Evolutionary conservation across 192 early-diverging fungal genomes (phyloP).

Genomic region (Pilaira anomala): DNA sequence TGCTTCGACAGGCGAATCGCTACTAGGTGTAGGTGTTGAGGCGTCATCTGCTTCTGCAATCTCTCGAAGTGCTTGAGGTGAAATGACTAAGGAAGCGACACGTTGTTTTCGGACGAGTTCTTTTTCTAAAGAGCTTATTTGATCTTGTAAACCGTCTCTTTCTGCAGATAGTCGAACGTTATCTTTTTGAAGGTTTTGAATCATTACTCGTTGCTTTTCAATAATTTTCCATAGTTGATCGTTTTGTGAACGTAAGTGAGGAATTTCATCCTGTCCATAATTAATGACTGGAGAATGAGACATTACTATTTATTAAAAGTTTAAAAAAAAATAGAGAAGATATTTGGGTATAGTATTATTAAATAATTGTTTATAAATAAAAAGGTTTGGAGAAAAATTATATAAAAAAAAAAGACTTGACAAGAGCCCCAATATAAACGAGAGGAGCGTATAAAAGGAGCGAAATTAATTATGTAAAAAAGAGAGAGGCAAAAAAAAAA

Average conservation of each 20-base stretch:
- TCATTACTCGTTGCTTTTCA: constrained; percentile 84
- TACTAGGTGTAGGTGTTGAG: not conserved
- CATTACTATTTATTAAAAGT: too few species aligned
- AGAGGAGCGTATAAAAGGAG: too few species aligned
- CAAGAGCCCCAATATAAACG: too few species aligned
- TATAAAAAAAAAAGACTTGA: too few species aligned
- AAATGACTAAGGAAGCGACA: constrained; percentile 12
- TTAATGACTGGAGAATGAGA: not conserved
- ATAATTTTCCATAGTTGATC: constrained; percentile 89
- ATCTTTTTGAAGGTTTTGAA: constrained; percentile 80
- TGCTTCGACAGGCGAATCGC: constrained; percentile 1
- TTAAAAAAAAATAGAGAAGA: too few species aligned
- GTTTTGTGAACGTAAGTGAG: constrained; percentile 54
- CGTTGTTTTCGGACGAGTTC: constrained; percentile 12
- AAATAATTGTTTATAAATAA: too few species aligned
- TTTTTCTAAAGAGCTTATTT: constrained; percentile 23
- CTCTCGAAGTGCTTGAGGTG: constrained; percentile 14
- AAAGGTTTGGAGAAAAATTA: too few species aligned
- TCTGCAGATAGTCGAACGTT: constrained; percentile 40
- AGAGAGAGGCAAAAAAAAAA: too few species aligned
- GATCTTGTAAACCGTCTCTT: constrained; percentile 37
- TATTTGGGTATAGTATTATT: too few species aligned
- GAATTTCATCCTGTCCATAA: constrained; percentile 9
- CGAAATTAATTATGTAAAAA: too few species aligned
- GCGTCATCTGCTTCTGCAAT: constrained; percentile 17